phyloP scores from a whole-genome alignment of 108 stramenopile species.

The Schizochytrium sp. region DNA sequence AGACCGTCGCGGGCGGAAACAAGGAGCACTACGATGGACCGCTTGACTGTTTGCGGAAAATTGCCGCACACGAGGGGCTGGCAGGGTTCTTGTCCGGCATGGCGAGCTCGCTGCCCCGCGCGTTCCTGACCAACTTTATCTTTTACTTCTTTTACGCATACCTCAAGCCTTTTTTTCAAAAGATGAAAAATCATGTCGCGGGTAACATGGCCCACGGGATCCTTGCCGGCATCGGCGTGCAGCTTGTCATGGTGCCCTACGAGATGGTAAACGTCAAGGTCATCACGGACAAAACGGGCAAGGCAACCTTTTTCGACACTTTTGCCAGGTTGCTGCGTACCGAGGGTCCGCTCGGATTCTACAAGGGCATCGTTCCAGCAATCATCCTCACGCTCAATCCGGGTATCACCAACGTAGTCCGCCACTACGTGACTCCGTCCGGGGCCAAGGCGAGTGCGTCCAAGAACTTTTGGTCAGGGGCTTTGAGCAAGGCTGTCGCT shows the following conservation, averaged over 20 bases:
- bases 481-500: background rate
- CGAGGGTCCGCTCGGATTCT: background rate
- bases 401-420: background rate
- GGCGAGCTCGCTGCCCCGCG: background rate
- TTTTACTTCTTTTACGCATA: background rate
- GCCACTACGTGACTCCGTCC: background rate
- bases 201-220: conserved; percentile 1
- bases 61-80: background rate
- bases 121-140: conserved; percentile 6
- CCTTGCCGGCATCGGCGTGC: background rate
- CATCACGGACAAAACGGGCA: background rate
- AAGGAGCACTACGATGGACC: background rate
- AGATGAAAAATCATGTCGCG: background rate
- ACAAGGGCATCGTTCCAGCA: background rate
- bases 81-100: background rate
- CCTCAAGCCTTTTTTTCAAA: background rate
- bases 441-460: background rate
- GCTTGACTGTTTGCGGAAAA: background rate
- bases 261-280: conserved; percentile 6
- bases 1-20: background rate
- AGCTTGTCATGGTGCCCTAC: background rate
- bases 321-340: background rate
- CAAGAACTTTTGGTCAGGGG: background rate
- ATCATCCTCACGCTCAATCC: background rate
- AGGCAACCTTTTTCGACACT: background rate